Conservation (phyloP, 2,329 filamentous ascomycete species). For the Plenodomus tracheiphilus region DNA sequence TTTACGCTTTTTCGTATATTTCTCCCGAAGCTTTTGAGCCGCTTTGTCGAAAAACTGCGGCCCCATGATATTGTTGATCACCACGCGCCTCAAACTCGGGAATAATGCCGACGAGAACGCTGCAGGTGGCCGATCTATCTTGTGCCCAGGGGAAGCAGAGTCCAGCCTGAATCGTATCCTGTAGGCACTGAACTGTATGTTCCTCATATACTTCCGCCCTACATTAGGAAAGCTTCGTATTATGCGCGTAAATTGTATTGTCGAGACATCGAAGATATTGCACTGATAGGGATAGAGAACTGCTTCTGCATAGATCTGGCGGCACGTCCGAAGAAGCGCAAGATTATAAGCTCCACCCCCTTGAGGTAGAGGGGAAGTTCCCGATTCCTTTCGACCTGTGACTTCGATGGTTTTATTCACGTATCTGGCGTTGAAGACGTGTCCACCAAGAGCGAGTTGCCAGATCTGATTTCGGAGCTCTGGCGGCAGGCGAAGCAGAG, state of each 20-base stretch:
- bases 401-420: background rate
- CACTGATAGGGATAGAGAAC: background rate
- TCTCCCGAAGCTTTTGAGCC: background rate
- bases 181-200: too few relatives aligned
- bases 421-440: background rate
- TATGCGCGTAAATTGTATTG: too few relatives aligned
- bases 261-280: background rate
- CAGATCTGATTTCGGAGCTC: conserved; percentile 20
- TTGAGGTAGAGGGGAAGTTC: too few relatives aligned
- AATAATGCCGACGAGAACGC: too few relatives aligned
- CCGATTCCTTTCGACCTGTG: background rate
- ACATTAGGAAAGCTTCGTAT: too few relatives aligned
- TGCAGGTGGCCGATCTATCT: too few relatives aligned
- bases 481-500: conserved; percentile 16
- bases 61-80: too few relatives aligned
- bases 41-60: background rate
- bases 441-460: conserved; percentile 14
- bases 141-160: too few relatives aligned
- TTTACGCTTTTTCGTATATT: background rate
- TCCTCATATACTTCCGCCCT: too few relatives aligned
- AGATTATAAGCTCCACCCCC: background rate
- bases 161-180: too few relatives aligned
- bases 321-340: conserved; percentile 8
- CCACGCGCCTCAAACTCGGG: too few relatives aligned
- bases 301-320: conserved; percentile 17